These are phyloP conservation scores for Cicer bijugum DNA, from an alignment of 306 rosid species.

Conservation along the genomic window DNA sequence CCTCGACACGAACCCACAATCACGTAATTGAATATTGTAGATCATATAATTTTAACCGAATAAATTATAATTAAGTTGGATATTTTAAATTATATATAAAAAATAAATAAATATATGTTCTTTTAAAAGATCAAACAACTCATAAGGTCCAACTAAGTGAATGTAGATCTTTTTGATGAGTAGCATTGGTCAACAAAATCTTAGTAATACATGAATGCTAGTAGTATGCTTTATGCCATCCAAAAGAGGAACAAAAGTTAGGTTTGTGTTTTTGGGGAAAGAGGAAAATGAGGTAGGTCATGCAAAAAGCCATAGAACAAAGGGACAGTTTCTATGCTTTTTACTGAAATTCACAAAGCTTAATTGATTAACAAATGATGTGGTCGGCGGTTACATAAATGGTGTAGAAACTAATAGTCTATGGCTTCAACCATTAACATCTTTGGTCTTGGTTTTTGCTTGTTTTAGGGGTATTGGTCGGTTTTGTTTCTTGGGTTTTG, in stretches of 20 bases:
- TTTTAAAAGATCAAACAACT: too few relatives aligned
- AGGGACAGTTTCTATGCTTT: slow-evolving; percentile 53
- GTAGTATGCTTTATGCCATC: slow-evolving; percentile 20
- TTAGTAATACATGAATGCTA: slow-evolving; percentile 4
- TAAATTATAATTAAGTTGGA: too few relatives aligned
- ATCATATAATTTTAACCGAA: too few relatives aligned
- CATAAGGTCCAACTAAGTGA: too few relatives aligned
- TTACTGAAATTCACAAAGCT: slow-evolving; percentile 65
- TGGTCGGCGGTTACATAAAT: slow-evolving; percentile 66
- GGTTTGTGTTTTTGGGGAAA: slow-evolving; percentile 34
- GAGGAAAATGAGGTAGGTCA: slow-evolving; percentile 42
- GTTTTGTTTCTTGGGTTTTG: slow-evolving; percentile 63
- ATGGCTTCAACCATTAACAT: slow-evolving; percentile 29
- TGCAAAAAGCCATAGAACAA: slow-evolving; percentile 40
- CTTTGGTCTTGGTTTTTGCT: slow-evolving; percentile 49
- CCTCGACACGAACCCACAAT: too few relatives aligned
- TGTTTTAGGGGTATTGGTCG: slow-evolving; percentile 82
- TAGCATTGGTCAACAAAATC: neutral
- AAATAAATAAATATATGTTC: too few relatives aligned
- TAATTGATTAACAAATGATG: slow-evolving; percentile 53
- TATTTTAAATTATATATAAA: too few relatives aligned
- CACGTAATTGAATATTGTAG: too few relatives aligned
- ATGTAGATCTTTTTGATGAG: too few relatives aligned
- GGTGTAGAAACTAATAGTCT: slow-evolving; percentile 15
- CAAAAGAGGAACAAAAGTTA: slow-evolving; percentile 45